Conservation (phyloP, 495 filamentous ascomycete genomes). For the Xylaria venustula region DNA sequence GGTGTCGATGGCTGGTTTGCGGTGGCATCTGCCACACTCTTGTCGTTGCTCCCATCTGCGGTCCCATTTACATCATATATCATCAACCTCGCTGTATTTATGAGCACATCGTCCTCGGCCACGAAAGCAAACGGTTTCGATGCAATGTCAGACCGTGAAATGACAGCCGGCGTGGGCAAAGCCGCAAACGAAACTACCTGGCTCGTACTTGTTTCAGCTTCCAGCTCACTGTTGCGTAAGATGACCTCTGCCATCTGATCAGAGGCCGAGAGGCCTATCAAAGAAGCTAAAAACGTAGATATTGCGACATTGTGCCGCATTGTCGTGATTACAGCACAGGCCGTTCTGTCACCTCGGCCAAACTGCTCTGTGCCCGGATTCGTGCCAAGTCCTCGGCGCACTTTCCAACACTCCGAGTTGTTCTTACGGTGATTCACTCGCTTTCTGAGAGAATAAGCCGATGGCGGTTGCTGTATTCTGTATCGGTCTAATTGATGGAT, state of each 20-base stretch:
- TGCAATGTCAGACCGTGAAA: not conserved
- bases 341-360: slow-evolving; percentile 15
- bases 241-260: not conserved
- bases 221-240: not conserved
- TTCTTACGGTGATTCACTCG: not conserved
- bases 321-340: slow-evolving; percentile 14
- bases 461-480: not conserved
- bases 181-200: not conserved
- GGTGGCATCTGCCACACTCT: not conserved
- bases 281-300: slow-evolving; percentile 24
- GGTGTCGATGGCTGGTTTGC: not conserved
- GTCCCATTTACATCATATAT: not conserved
- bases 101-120: not conserved
- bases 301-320: slow-evolving; percentile 29
- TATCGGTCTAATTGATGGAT: not conserved
- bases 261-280: slow-evolving; percentile 6
- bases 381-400: slow-evolving; percentile 10
- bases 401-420: not conserved
- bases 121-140: not conserved
- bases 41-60: not conserved
- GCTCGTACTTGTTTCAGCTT: not conserved
- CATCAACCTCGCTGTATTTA: not conserved
- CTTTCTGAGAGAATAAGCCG: not conserved
- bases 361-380: slow-evolving; percentile 20
- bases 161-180: too few relatives aligned